Evolutionary conservation across 768 basidiomycete species (phyloP).

Genomic region (Russula brevipes): DNA sequence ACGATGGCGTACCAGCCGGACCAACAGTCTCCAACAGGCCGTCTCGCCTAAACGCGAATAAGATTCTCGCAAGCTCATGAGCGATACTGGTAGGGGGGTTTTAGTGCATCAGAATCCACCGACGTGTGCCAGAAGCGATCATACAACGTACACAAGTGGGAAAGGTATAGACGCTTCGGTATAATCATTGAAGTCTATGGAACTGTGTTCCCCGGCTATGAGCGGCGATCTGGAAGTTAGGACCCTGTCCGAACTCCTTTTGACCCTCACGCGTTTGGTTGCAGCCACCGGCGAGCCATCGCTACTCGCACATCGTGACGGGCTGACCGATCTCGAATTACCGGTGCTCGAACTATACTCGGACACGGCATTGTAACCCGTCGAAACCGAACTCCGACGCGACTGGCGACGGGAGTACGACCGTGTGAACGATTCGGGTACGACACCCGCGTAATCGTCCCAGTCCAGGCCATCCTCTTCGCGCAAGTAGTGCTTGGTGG

Average conservation of each 20-base stretch:
- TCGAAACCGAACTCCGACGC: slow-evolving; percentile 32
- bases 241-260: slow-evolving; percentile 60
- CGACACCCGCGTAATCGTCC: slow-evolving; percentile 58
- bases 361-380: slow-evolving; percentile 34
- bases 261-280: slow-evolving; percentile 59
- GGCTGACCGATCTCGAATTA: slow-evolving; percentile 13
- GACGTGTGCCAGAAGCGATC: slow-evolving; percentile 4
- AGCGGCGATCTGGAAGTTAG: slow-evolving; percentile 55
- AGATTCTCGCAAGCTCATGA: slow-evolving; percentile 64
- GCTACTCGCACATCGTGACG: slow-evolving; percentile 12
- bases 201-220: slow-evolving; percentile 48
- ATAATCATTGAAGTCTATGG: slow-evolving; percentile 56
- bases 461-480: slow-evolving; percentile 73
- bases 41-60: slow-evolving; percentile 73
- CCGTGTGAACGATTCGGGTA: slow-evolving; percentile 57
- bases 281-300: slow-evolving; percentile 20
- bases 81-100: slow-evolving; percentile 50
- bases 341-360: slow-evolving; percentile 24
- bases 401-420: slow-evolving; percentile 26
- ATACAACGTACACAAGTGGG: slow-evolving; percentile 62
- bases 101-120: background rate
- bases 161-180: slow-evolving; percentile 54
- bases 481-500: slow-evolving; percentile 76
- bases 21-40: slow-evolving; percentile 87
- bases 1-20: slow-evolving; percentile 58